These are phyloP conservation scores for Lobosporangium transversale DNA, from an alignment of 192 early-diverging fungal species.

Conservation along the genomic window DNA sequence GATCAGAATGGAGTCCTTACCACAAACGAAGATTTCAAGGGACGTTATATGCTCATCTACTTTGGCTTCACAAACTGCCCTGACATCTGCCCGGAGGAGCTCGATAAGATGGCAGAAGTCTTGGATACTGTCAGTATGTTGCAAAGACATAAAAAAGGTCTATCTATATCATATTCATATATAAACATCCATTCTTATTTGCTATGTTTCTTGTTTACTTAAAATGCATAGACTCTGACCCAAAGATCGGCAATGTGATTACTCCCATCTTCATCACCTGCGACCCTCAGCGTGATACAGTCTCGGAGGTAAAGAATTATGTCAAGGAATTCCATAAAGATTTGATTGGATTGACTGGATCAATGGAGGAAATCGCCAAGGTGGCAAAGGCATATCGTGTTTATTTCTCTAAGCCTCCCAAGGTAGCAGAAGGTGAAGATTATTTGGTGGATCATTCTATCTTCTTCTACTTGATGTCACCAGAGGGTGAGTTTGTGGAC, in stretches of 20 bases:
- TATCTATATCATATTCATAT: background rate
- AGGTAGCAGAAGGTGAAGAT: constrained; percentile 81
- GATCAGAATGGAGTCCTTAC: constrained; percentile 80
- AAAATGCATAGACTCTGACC: constrained; percentile 62
- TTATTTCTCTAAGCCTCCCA: constrained; percentile 92
- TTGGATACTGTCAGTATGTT: constrained; percentile 77
- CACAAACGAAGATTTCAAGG: constrained; percentile 82
- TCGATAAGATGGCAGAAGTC: constrained; percentile 96
- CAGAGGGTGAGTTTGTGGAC: constrained; percentile 89
- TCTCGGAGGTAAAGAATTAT: constrained; percentile 80
- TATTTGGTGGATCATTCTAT: constrained; percentile 99
- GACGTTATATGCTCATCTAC: constrained; percentile 90
- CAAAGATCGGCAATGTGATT: constrained; percentile 62
- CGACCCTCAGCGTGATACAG: constrained; percentile 94
- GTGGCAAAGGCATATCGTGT: constrained; percentile 94
- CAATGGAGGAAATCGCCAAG: constrained; percentile 80
- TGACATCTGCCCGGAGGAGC: constrained; percentile 98
- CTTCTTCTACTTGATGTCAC: constrained; percentile 97
- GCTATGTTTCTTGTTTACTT: too few species aligned
- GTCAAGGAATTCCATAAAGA: constrained; percentile 92
- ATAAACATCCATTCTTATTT: too few species aligned
- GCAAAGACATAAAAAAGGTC: background rate
- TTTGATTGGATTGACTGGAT: constrained; percentile 92
- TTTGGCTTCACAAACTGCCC: constrained; percentile 99
- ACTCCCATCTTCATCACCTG: constrained; percentile 96